phyloP scores from a whole-genome alignment of 306 rosid genomes.

The Betula pendula region DNA sequence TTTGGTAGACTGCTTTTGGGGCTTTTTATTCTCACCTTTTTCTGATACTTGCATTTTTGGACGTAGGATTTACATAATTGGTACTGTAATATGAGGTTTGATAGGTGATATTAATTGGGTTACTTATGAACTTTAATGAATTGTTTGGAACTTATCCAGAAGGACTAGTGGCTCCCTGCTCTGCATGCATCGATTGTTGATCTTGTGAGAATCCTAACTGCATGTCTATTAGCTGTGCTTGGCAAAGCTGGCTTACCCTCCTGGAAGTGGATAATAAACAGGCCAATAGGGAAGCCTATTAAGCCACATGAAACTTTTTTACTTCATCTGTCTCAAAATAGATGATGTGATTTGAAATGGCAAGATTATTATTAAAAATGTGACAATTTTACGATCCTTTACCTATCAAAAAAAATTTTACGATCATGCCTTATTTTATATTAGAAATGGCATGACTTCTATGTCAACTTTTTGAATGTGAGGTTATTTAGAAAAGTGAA shows the following conservation, averaged over 20 bases:
- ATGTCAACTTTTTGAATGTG: background rate
- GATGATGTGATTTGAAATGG: background rate
- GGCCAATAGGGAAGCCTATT: background rate
- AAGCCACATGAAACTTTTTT: background rate
- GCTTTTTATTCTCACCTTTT: background rate
- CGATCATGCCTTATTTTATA: background rate
- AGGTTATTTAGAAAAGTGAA: background rate
- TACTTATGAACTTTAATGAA: background rate
- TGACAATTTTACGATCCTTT: background rate
- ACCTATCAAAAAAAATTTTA: no score
- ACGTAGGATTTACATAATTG: background rate
- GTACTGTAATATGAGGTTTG: no score
- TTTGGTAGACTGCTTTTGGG: background rate
- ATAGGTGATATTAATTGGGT: background rate
- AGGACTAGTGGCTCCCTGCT: background rate
- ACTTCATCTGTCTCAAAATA: no score
- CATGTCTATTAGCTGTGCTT: background rate
- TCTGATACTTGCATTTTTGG: background rate
- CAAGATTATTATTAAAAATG: background rate
- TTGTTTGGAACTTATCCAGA: background rate
- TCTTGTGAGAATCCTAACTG: constrained; percentile 2
- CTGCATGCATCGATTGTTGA: background rate
- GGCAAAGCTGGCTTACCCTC: background rate
- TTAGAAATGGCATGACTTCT: background rate
- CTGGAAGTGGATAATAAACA: background rate